Conservation (phyloP, 1,284 basidiomycete genomes). For the Moesziomyces sp. region DNA sequence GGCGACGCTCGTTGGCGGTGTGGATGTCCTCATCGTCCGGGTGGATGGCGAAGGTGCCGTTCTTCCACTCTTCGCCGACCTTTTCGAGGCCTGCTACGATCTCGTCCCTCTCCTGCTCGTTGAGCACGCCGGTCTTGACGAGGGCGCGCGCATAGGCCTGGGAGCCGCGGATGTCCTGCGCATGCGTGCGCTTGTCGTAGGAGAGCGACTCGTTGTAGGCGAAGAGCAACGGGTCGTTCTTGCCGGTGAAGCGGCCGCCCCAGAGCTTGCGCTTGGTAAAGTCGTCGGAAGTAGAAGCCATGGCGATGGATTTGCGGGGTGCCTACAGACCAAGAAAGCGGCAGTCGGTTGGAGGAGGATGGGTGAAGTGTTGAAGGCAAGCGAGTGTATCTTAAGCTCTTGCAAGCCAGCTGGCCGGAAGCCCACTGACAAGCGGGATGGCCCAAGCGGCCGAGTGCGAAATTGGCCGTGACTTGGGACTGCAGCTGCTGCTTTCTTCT, state of each 20-base stretch:
- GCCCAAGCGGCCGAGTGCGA: no score
- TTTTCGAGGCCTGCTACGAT: slow-evolving; percentile 81
- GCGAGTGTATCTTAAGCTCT: no score
- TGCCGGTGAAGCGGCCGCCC: slow-evolving; percentile 67
- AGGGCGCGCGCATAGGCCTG: slow-evolving; percentile 94
- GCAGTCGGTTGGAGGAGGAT: neutral
- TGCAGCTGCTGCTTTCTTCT: no score
- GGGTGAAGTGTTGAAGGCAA: no score
- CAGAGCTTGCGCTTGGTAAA: slow-evolving; percentile 67
- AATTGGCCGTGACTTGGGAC: no score
- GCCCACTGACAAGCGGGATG: no score
- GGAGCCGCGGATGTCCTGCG: slow-evolving; percentile 90
- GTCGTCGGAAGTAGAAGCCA: slow-evolving; percentile 52
- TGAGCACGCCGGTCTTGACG: slow-evolving; percentile 81
- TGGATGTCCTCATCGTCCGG: slow-evolving; percentile 97
- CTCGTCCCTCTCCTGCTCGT: slow-evolving; percentile 75
- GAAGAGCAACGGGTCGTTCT: slow-evolving; percentile 64
- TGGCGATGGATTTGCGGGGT: neutral
- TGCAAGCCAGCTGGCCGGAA: no score
- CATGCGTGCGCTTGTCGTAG: slow-evolving; percentile 94
- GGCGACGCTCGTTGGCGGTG: slow-evolving; percentile 95
- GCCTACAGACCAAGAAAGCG: neutral
- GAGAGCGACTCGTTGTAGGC: slow-evolving; percentile 75
- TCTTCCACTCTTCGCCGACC: slow-evolving; percentile 85
- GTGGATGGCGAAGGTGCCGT: slow-evolving; percentile 57